Base-by-base conservation (phyloP, 139 green algal genomes). In the Chlorella sp. region DNA sequence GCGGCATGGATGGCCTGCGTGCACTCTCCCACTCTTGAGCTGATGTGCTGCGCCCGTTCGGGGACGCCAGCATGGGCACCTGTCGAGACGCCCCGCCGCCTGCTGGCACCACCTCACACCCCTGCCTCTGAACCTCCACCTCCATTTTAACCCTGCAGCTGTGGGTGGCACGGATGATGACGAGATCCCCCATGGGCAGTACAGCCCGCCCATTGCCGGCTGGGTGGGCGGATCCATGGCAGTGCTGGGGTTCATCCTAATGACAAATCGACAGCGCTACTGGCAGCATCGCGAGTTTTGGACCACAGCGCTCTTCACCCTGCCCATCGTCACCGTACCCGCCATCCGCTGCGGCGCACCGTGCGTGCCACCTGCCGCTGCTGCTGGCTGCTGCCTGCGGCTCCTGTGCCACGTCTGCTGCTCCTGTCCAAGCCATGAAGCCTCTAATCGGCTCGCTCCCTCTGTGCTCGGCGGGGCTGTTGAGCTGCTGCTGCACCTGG, bases 251-350 rank as follows among this genome's bases (percentile, higher is more conserved):
- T 88, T 75, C 21, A 28, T 88, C 15, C n/a, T 80, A 3, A 61
- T 40, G 37, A 66, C 86, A 39, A 85, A 91, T 61, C 57, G 83
- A 7, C 84, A 89, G 85, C 84, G 88, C 19, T 91, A 68, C 76
- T 60, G 61, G 60, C n/a, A 21, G 39, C 30, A 83, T 32, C 34
- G 73, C 3, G 57, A 91, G 30, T 89, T 86, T 19, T 89, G 61
- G 39, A n/a, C 16, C 37, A 64, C 78, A 18, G 86, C 86, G 14
- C 40, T 91, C 40, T 60, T 89, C 19, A 85, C 88, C 15, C 53
- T 91, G 81, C 88, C 88, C 19, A 77, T 91, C 36, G 64, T 91
- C 4, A 71, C 83, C 24, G 77, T 88, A 16, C 81, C 81, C 11
- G 73, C 60, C 48, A 84, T 89, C 53, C 42, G 86, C n/a, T 89